phyloP scores from a whole-genome alignment of 2,329 filamentous ascomycete species.

The Dryadomyces quercivorus region DNA sequence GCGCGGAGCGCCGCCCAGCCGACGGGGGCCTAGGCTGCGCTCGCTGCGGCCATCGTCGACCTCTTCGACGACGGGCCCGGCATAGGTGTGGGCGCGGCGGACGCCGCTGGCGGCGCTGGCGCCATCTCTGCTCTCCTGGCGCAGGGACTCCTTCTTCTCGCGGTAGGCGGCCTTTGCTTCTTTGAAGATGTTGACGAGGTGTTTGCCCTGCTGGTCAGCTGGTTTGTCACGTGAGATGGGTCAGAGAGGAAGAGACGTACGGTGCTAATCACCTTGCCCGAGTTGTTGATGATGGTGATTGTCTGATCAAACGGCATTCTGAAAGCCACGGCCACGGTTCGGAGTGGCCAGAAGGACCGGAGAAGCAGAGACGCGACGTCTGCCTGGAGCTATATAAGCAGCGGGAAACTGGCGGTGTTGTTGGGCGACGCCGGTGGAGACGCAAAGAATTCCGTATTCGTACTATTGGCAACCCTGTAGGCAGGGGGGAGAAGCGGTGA shows the following conservation, averaged over 20 bases:
- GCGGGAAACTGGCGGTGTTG: neutral
- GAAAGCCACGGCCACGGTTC: neutral
- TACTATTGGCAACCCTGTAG: too few species aligned
- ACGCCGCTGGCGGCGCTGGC: conserved; percentile 13
- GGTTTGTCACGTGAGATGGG: neutral
- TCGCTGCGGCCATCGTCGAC: conserved; percentile 15
- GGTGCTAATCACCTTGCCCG: conserved; percentile 81
- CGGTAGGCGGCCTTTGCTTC: conserved; percentile 81
- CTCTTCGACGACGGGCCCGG: conserved; percentile 13
- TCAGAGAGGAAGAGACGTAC: conserved; percentile 38
- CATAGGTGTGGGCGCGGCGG: conserved; percentile 47
- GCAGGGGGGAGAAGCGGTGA: too few species aligned
- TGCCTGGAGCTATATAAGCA: too few species aligned
- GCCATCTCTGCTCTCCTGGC: conserved; percentile 38
- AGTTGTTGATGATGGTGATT: conserved; percentile 80
- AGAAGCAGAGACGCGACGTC: neutral
- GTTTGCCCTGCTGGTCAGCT: conserved; percentile 56
- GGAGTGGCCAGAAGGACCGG: neutral
- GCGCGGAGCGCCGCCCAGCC: conserved; percentile 7
- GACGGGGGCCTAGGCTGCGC: conserved; percentile 6
- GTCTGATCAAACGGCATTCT: conserved; percentile 49
- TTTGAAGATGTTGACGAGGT: conserved; percentile 81
- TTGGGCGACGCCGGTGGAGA: neutral
- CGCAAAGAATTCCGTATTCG: neutral
- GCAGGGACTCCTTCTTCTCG: conserved; percentile 75